Base-by-base conservation (phyloP, 208 protist genomes). In the Acanthamoeba triangularis region DNA sequence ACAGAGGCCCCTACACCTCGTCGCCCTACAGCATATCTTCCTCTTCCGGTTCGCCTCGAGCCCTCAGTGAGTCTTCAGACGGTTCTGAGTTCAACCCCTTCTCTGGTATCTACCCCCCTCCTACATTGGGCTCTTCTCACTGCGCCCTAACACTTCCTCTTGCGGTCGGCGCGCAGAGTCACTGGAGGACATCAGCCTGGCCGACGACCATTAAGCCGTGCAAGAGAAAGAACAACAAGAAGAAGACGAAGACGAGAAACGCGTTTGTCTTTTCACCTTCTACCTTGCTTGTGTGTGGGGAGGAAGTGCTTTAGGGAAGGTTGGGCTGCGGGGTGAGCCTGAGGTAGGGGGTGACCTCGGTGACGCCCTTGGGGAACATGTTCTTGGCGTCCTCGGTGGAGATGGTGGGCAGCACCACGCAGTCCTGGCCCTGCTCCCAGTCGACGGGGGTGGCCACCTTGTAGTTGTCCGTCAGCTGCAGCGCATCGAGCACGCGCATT, bases 401-500 rank as follows among this genome's bases (percentile, higher is more conserved):
- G 44, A 97, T 82, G 49, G 63, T 80, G 56, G 97, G 97, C 18
- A 95, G 35, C 30, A 97, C 76, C 61, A 97, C 95, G 54, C n/a
- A 37, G n/a, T 96, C 69, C 23, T 97, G 95, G 47, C 97, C 96
- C 25, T 95, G 47, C 92, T 97, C 82, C 97, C 97, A 98, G 93
- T 98, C 95, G 25, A 90, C 96, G 54, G 97, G 97, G 30, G 97
- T 98, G 13, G 96, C 96, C 20, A 97, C 96, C 41, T 90, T 96
- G 65, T 97, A 67, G 30, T 96, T 95, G 33, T 90, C 96, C 6
- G 97, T 97, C 56, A 98, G 97, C 97, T 98, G 97, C 20, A 98
- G 94, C 16, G 96, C 96, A 74, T 98, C 97, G 0, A 98, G 30
- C 18, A 97, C 96, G 65, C 97, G 96, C 25, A 98, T 41, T 44